phyloP scores from a whole-genome alignment of 1,284 basidiomycete genomes.

The Ustilago shanxiensis region DNA sequence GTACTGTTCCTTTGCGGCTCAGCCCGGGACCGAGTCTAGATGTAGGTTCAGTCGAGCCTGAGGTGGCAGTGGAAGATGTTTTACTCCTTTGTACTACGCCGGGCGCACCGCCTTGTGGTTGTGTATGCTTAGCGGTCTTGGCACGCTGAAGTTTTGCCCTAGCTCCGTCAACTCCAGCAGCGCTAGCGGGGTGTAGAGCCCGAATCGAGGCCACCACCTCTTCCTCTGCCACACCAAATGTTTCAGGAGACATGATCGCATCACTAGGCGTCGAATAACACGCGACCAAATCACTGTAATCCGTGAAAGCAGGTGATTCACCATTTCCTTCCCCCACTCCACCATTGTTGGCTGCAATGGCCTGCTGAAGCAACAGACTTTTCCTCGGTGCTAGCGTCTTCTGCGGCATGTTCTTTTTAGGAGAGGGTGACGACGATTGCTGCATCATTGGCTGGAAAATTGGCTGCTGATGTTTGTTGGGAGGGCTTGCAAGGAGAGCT shows the following conservation, averaged over 20 bases:
- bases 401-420: background rate
- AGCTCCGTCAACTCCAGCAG: slow-evolving; percentile 1
- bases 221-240: background rate
- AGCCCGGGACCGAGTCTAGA: background rate
- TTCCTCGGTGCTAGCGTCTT: slow-evolving; percentile 15
- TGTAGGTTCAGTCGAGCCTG: background rate
- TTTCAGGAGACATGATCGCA: slow-evolving; percentile 1
- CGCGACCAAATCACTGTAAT: slow-evolving; percentile 39
- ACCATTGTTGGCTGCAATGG: slow-evolving; percentile 3
- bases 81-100: slow-evolving; percentile 29
- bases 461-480: slow-evolving; percentile 20
- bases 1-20: slow-evolving; percentile 22
- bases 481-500: slow-evolving; percentile 31
- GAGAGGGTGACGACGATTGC: background rate
- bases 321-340: background rate
- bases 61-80: slow-evolving; percentile 20
- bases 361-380: slow-evolving; percentile 28
- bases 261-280: slow-evolving; percentile 44
- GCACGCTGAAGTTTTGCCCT: slow-evolving; percentile 38
- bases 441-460: background rate
- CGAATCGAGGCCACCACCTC: slow-evolving; percentile 12
- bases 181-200: background rate
- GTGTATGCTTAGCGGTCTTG: slow-evolving; percentile 22
- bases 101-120: background rate
- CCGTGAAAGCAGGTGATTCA: slow-evolving; percentile 25